Evolutionary conservation across 305 asterid genomes (phyloP).

Genomic region (Fraxinus ornus): DNA sequence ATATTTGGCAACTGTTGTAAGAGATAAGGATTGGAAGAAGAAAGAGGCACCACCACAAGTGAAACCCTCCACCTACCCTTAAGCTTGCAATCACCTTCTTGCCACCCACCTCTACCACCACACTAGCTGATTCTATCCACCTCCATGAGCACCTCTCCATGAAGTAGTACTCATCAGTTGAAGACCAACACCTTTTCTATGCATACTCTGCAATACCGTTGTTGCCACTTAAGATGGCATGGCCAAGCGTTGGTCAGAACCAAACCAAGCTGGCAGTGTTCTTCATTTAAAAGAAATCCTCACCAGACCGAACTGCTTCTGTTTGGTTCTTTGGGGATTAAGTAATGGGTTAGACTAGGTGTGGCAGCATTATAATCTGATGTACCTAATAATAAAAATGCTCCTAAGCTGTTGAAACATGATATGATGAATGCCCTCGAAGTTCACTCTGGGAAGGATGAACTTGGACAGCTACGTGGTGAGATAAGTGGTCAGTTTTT

Average conservation of each 20-base stretch:
- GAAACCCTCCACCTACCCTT: neutral
- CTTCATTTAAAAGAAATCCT: neutral
- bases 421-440: neutral
- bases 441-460: neutral
- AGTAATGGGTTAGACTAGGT: neutral
- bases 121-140: neutral
- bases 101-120: neutral
- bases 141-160: neutral
- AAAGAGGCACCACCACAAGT: neutral
- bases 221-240: neutral
- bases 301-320: neutral
- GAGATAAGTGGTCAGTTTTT: neutral
- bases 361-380: neutral
- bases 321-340: neutral
- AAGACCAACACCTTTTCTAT: neutral
- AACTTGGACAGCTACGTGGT: neutral
- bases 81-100: neutral
- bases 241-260: neutral
- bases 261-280: neutral
- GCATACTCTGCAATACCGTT: neutral
- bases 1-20: neutral
- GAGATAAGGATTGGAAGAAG: neutral
- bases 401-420: neutral
- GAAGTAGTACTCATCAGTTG: neutral
- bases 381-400: neutral